Percentiles rank a stretch among this genome's conserved stretches.
phyloP scores from a whole-genome alignment of 345 rosid species.

The Arabis alpina region DNA sequence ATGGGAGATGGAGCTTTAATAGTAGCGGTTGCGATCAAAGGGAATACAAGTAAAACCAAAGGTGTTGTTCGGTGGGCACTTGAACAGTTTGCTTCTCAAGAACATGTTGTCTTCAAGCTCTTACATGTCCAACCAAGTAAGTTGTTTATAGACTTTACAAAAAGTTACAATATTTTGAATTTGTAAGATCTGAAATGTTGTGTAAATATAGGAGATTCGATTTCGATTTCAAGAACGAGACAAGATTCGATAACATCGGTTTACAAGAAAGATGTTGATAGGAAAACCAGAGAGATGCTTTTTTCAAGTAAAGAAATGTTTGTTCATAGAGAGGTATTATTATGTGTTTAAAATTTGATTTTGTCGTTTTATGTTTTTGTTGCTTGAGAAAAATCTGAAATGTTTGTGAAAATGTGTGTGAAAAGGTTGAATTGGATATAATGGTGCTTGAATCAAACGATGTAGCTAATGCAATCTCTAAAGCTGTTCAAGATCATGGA shows the following conservation, averaged over 20 bases:
- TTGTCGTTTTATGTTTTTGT: neutral
- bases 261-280: conserved; percentile 74
- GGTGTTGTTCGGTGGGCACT: conserved; percentile 59
- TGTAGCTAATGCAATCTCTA: conserved; percentile 70
- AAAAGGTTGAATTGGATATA: conserved; percentile 68
- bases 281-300: conserved; percentile 64
- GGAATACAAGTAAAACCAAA: conserved; percentile 56
- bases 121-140: conserved; percentile 83
- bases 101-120: conserved; percentile 63
- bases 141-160: conserved; percentile 29
- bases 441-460: conserved; percentile 68
- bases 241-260: conserved; percentile 65
- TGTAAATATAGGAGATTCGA: conserved; percentile 58
- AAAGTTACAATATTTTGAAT: neutral
- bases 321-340: conserved; percentile 61
- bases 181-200: conserved; percentile 2
- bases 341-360: neutral
- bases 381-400: conserved; percentile 1
- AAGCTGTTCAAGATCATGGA: conserved; percentile 57
- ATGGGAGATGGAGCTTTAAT: conserved; percentile 49
- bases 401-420: conserved; percentile 18
- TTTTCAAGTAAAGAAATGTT: conserved; percentile 71
- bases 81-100: conserved; percentile 61
- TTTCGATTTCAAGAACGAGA: conserved; percentile 53
- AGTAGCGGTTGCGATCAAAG: conserved; percentile 78